A percentile compares a stretch with the other conserved stretches of the same genome.
Conservation (phyloP, 2,329 filamentous ascomycete genomes). For the Pestalotiopsis sp. region DNA sequence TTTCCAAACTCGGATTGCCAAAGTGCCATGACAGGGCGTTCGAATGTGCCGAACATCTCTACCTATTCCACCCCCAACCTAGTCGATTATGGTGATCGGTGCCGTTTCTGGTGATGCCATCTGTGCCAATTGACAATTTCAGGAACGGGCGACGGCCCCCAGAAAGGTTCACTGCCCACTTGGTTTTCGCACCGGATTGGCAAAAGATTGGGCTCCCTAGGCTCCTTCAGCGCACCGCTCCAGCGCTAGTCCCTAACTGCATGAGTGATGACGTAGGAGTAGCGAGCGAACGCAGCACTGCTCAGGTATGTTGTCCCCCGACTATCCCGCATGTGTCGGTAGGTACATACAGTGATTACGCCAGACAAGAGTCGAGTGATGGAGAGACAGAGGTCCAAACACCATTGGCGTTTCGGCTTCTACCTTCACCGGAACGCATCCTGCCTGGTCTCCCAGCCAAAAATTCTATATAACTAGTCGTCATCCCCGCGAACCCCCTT, state of each 20-base stretch:
- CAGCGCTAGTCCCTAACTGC: slow-evolving; percentile 6
- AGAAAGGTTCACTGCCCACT: slow-evolving; percentile 10
- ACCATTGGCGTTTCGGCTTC: slow-evolving; percentile 2
- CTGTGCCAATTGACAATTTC: neutral
- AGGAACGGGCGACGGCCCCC: slow-evolving; percentile 5
- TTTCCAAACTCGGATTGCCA: neutral
- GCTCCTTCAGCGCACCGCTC: neutral
- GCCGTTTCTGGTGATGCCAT: slow-evolving; percentile 1
- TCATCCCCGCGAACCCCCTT: neutral
- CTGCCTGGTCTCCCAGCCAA: neutral
- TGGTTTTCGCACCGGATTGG: slow-evolving; percentile 1
- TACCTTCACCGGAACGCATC: neutral
- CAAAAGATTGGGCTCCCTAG: neutral
- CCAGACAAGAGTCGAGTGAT: neutral
- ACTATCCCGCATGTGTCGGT: neutral
- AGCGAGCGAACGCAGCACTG: neutral
- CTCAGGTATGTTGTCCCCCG: neutral
- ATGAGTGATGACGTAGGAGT: slow-evolving; percentile 10
- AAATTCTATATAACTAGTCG: slow-evolving; percentile 1
- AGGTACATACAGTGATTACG: neutral
- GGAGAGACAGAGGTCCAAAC: neutral
- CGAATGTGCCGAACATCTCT: neutral
- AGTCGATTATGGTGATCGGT: neutral
- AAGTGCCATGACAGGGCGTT: neutral
- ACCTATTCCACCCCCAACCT: neutral